Base-by-base conservation (phyloP, 495 filamentous ascomycete species). In the Usnea hakonensis region DNA sequence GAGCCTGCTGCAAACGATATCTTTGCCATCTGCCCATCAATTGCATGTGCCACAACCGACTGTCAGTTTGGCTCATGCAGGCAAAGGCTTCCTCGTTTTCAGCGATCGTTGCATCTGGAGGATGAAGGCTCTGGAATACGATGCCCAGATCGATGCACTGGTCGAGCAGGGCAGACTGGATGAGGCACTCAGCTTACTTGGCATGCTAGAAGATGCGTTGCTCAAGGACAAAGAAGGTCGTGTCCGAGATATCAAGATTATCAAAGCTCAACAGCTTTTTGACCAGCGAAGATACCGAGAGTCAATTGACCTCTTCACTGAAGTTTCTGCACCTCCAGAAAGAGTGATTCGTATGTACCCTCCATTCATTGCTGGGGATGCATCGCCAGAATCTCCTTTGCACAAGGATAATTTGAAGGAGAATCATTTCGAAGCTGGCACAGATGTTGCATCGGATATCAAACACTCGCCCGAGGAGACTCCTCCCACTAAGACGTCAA, bases 21-120 rank as follows among this genome's bases (percentile, higher is more conserved):
- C 83, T 9, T 77, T 99, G 21, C 87, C 90, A 1, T 86, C 83
- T 10, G 94, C 94, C 1, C 88, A 80, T 40, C 83, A 88, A 58
- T 74, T 99, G 55, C 91, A 97, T 69, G 93, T 97, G n/a, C 90
- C 91, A 1, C 91, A 94, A 60, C 91, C 95, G 2, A 96, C 89
- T 48, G 88, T 91, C 62, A 95, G 91, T 62, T 78, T 99, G 30
- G 88, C 91, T 0, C 94, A 97, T 73, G 91, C 91, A 0, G 94
- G 91, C 0, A 97, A 97, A 73, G 90, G 91, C 0, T 97, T 97
- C 67, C 81, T 96, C 57, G 91, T 97, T 21, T 80, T 85, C 9
- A 96, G 91, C 66, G 91, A 97, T 37, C 81, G 92, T 19, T 86
- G 79, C 26, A 89, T 99, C 36, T 99, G 95, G 95, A 86, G 91